A percentile compares a stretch with the other conserved stretches of the same genome.
These are phyloP conservation scores for Rhodotorula sphaerocarpa DNA, from an alignment of 768 basidiomycete species.

Conservation along the genomic window DNA sequence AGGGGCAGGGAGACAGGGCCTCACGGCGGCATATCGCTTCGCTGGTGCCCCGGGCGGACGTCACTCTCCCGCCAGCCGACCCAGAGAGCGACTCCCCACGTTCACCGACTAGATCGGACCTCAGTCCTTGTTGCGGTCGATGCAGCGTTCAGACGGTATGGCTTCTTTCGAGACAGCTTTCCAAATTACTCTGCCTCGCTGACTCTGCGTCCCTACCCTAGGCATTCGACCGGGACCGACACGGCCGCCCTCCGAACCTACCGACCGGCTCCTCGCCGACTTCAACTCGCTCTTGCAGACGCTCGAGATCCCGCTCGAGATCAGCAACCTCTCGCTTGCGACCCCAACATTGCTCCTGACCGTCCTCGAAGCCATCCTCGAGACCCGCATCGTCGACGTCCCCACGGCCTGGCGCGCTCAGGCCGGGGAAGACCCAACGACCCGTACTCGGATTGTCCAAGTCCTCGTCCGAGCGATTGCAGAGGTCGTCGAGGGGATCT, in stretches of 20 bases:
- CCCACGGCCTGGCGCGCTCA: constrained; percentile 2
- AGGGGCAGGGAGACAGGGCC: too few relatives aligned
- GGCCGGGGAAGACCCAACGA: background rate
- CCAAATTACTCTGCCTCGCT: too few relatives aligned
- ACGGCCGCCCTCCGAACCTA: background rate
- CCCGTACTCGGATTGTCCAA: background rate
- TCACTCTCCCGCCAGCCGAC: too few relatives aligned
- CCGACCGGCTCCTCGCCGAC: constrained; percentile 1
- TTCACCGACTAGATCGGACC: too few relatives aligned
- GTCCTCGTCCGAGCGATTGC: constrained; percentile 10
- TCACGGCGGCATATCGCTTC: too few relatives aligned
- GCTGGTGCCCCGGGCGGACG: too few relatives aligned
- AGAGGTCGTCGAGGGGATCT: constrained; percentile 5
- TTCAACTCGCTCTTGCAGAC: constrained; percentile 2
- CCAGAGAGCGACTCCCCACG: too few relatives aligned
- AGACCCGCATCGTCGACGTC: constrained; percentile 18
- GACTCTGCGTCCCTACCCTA: too few relatives aligned
- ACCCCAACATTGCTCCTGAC: constrained; percentile 22
- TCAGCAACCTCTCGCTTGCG: constrained; percentile 3
- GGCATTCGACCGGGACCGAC: too few relatives aligned
- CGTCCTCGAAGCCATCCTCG: constrained; percentile 22
- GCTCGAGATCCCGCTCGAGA: constrained; percentile 6
- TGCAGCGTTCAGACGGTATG: too few relatives aligned
- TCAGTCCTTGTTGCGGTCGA: too few relatives aligned
- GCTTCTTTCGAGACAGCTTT: too few relatives aligned